Conservation (phyloP, 257 asterid genomes). For the Gynochthodes officinalis region DNA sequence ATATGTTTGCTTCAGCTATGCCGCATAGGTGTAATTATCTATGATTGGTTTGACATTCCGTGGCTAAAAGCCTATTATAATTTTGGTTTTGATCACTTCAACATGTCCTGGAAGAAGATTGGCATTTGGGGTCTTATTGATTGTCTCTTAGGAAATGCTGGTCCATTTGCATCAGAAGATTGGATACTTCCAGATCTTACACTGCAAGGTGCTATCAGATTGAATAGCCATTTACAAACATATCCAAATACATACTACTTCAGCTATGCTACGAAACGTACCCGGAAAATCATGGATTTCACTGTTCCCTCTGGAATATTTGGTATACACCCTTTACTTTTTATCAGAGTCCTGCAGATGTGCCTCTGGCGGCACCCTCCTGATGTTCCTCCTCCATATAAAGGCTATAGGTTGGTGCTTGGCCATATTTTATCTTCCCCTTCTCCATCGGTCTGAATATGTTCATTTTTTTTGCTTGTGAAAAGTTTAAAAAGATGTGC, state of each 20-base stretch:
- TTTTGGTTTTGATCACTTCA: slow-evolving; percentile 91
- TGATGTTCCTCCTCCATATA: slow-evolving; percentile 71
- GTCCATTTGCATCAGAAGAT: slow-evolving; percentile 89
- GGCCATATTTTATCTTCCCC: neutral
- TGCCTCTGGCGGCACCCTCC: slow-evolving; percentile 78
- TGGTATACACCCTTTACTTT: slow-evolving; percentile 79
- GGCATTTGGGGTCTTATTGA: slow-evolving; percentile 79
- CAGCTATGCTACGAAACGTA: slow-evolving; percentile 91
- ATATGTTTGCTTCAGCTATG: slow-evolving; percentile 75
- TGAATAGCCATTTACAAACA: slow-evolving; percentile 61
- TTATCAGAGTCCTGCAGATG: slow-evolving; percentile 89
- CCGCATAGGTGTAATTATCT: slow-evolving; percentile 78
- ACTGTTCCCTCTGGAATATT: slow-evolving; percentile 80
- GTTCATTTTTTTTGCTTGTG: neutral
- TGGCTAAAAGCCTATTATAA: slow-evolving; percentile 81
- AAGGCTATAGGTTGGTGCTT: slow-evolving; percentile 75
- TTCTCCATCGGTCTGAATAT: neutral
- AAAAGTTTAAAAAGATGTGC: neutral
- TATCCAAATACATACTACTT: slow-evolving; percentile 85
- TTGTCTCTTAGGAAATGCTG: slow-evolving; percentile 70
- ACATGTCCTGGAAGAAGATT: slow-evolving; percentile 68
- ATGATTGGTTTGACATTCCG: slow-evolving; percentile 83
- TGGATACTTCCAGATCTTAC: slow-evolving; percentile 98
- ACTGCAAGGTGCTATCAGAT: slow-evolving; percentile 68
- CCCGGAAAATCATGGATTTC: slow-evolving; percentile 57